Percentiles rank a stretch among this genome's conserved stretches.
Evolutionary conservation across 1,284 basidiomycete genomes (phyloP).

Genomic region (Austroboletus niveus): DNA sequence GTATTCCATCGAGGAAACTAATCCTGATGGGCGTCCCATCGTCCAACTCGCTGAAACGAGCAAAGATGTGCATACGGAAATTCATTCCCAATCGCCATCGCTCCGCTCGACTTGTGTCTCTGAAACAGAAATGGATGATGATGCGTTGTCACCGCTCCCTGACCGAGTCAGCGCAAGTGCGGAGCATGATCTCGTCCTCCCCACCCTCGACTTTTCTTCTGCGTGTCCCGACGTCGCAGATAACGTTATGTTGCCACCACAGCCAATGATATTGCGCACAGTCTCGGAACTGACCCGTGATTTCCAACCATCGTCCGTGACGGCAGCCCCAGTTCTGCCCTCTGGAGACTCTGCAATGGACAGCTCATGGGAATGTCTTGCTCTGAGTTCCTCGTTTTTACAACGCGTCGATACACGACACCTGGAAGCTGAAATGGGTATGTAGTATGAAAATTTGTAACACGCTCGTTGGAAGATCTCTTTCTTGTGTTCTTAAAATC

Average conservation of each 20-base stretch:
- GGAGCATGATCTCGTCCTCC: constrained; percentile 55
- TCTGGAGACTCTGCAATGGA: not conserved
- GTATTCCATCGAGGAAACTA: constrained; percentile 65
- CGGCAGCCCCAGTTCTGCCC: not conserved
- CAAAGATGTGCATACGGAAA: not conserved
- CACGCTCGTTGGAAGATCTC: not conserved
- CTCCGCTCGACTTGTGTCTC: constrained; percentile 6
- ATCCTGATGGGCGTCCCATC: constrained; percentile 7
- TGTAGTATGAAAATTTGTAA: not conserved
- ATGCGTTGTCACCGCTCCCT: constrained; percentile 6
- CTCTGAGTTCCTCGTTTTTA: constrained; percentile 22
- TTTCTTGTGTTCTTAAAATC: not conserved
- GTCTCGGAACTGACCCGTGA: constrained; percentile 24
- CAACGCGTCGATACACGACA: constrained; percentile 5
- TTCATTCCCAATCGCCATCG: not conserved
- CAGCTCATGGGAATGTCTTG: constrained; percentile 21
- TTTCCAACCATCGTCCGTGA: not conserved
- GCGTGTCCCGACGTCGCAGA: constrained; percentile 6
- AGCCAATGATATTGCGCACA: constrained; percentile 24
- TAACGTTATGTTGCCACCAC: constrained; percentile 7
- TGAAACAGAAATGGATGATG: constrained; percentile 6
- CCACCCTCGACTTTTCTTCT: constrained; percentile 65
- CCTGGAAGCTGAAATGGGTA: not conserved
- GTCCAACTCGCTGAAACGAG: not conserved
- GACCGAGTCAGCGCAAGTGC: constrained; percentile 15